Percentiles rank a stretch among this genome's conserved stretches.
These are phyloP conservation scores for Zasmidium cellare DNA, from an alignment of 2,329 filamentous ascomycete genomes.

Conservation along the genomic window DNA sequence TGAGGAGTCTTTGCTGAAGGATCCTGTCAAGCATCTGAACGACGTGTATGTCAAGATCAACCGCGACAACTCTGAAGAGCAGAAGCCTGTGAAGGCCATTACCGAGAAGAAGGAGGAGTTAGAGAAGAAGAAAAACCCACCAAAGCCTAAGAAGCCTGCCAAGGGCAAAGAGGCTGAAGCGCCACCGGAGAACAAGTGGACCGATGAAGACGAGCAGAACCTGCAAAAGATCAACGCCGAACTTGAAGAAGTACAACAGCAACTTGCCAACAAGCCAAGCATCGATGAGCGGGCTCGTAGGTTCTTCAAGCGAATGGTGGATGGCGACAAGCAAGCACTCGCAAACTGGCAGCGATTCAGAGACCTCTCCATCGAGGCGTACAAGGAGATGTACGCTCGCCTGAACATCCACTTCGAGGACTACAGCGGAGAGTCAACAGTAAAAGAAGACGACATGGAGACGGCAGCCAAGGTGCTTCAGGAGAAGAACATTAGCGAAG, in stretches of 20 bases:
- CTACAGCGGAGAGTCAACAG: constrained; percentile 69
- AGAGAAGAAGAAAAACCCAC: constrained; percentile 40
- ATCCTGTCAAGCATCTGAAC: constrained; percentile 80
- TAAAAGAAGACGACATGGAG: constrained; percentile 63
- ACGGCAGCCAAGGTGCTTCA: constrained; percentile 60
- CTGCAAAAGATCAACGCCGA: constrained; percentile 51
- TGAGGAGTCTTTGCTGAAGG: constrained; percentile 67
- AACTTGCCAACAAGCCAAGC: constrained; percentile 53
- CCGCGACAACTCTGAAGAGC: constrained; percentile 62
- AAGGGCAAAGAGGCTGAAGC: constrained; percentile 48
- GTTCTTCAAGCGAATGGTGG: constrained; percentile 69
- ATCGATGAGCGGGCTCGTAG: constrained; percentile 73
- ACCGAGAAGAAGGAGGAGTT: constrained; percentile 45
- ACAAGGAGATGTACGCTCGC: constrained; percentile 63
- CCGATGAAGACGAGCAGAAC: constrained; percentile 49
- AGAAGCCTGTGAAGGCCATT: constrained; percentile 60
- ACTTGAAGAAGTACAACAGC: constrained; percentile 47
- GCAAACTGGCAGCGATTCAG: constrained; percentile 65
- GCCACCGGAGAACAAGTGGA: constrained; percentile 32
- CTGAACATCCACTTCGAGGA: constrained; percentile 66
- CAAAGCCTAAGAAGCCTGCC: constrained; percentile 40
- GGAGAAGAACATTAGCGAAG: constrained; percentile 61
- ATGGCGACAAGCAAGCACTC: constrained; percentile 59
- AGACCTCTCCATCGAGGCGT: constrained; percentile 64
- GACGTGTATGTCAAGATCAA: constrained; percentile 79